Base-by-base conservation (phyloP, 306 rosid genomes). In the Corylus heterophylla region DNA sequence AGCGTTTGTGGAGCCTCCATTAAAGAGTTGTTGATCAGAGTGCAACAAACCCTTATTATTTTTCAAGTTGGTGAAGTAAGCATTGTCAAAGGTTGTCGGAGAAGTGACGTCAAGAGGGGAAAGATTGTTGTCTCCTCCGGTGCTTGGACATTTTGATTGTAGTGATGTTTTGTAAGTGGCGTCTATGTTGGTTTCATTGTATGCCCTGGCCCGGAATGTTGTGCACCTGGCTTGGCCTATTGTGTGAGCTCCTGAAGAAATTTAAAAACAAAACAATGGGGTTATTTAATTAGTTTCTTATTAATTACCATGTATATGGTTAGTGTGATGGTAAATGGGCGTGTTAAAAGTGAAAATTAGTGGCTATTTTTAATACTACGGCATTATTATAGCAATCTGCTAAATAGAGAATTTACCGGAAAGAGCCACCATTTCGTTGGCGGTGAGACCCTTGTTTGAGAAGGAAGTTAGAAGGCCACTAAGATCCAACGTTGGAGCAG, bases 121-220 rank as follows among this genome's bases (percentile, higher is more conserved):
- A 0, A 77, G 47, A 2, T 82, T 80, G 44, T 61, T 1, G 9
- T 84, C 89, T 18, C 81, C 87, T 7, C 69, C 83, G 8, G 80
- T 75, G 1, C 73, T 73, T 7, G 92, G 86, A 66, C 89, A 88
- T 9, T 7, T 7, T 18, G 11, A 20, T 73, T 74, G 79, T 70
- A 77, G 47, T 31, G 68, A 9, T 7, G 72, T 0, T 10, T 88
- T 87, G 54, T 66, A 86, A 0, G 27, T 1, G 0, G 85, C 13
- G 16, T 88, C 85, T 8, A 88, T 84, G 82, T 82, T 69, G 11
- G 83, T 86, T 20, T 86, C 88, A 50, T 86, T 86, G 9, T 88
- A 83, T 3, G 85, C 75, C 45, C 89, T 77, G 0, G 20, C 3
- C 55, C 84, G 77, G 61, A 84, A 84, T 8, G 64, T 39, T 0